These are phyloP conservation scores for Cercospora sesami DNA, from an alignment of 2,329 filamentous ascomycete genomes.

Conservation along the genomic window DNA sequence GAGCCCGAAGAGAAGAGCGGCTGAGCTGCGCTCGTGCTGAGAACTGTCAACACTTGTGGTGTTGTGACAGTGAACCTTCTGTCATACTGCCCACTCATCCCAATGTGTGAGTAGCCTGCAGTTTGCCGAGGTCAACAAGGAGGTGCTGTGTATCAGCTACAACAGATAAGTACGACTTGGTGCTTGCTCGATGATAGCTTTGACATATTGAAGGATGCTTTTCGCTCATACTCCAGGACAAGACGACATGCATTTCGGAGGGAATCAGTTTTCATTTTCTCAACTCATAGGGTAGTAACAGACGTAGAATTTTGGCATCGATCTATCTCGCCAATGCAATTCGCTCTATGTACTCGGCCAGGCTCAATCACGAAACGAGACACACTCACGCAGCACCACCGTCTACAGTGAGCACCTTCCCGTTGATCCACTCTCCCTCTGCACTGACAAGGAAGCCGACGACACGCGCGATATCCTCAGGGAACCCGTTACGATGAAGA, in stretches of 20 bases:
- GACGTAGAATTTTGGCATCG: background rate
- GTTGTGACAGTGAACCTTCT: background rate
- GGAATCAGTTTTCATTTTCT: background rate
- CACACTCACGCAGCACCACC: slow-evolving; percentile 5
- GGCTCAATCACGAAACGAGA: background rate
- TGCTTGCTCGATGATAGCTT: background rate
- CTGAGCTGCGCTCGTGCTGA: background rate
- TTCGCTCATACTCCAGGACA: background rate
- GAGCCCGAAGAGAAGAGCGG: background rate
- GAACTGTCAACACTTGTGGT: background rate
- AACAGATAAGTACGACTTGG: background rate
- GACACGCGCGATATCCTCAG: slow-evolving; percentile 63
- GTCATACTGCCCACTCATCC: background rate
- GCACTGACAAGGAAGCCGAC: slow-evolving; percentile 58
- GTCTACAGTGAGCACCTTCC: slow-evolving; percentile 46
- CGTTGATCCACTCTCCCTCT: slow-evolving; percentile 55
- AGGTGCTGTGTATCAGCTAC: background rate
- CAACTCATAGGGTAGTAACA: background rate
- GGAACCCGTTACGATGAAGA: slow-evolving; percentile 61
- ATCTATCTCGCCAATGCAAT: background rate
- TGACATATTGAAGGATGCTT: background rate
- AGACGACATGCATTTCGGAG: background rate
- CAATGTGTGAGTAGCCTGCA: background rate
- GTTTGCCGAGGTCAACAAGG: background rate
- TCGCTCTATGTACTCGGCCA: background rate